Evolutionary conservation across 371 early-diverging fungal genomes (phyloP).

Genomic region (Nosema granulosis): DNA sequence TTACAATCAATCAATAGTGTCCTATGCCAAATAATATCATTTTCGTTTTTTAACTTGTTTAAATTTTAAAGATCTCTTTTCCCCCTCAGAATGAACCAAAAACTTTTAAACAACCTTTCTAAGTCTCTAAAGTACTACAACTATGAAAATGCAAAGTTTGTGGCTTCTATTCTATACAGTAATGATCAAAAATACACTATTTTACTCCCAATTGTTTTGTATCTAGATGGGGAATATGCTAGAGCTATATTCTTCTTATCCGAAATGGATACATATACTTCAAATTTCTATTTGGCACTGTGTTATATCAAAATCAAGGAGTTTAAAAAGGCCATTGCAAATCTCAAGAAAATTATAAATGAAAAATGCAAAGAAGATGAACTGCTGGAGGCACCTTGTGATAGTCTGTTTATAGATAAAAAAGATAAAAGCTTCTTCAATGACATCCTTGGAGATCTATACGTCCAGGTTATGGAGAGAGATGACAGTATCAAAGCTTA

Average conservation of each 20-base stretch:
- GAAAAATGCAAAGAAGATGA: constrained; percentile 25
- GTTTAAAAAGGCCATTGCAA: constrained; percentile 50
- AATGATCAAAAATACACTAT: constrained; percentile 23
- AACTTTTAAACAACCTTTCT: constrained; percentile 9
- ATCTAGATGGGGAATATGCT: constrained; percentile 61
- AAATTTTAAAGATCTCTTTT: constrained; percentile 1
- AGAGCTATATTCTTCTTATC: constrained; percentile 50
- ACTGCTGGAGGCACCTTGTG: constrained; percentile 8
- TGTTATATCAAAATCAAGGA: constrained; percentile 60
- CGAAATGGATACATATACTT: constrained; percentile 45
- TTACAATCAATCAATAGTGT: too few species aligned
- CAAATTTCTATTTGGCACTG: constrained; percentile 61
- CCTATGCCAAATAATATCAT: too few species aligned
- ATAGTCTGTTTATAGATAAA: constrained; percentile 50
- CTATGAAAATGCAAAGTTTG: constrained; percentile 50
- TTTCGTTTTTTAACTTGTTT: too few species aligned
- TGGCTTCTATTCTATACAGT: constrained; percentile 11
- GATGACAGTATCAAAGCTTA: constrained; percentile 46
- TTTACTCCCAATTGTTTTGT: constrained; percentile 53
- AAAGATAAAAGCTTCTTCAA: constrained; percentile 55
- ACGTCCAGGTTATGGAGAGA: constrained; percentile 37
- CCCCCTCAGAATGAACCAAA: constrained; percentile 16
- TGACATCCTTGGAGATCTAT: constrained; percentile 54
- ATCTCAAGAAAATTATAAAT: constrained; percentile 34
- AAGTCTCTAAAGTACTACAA: constrained; percentile 49